phyloP scores from a whole-genome alignment of 2,329 filamentous ascomycete genomes.

The Corniculantispora saksenae region DNA sequence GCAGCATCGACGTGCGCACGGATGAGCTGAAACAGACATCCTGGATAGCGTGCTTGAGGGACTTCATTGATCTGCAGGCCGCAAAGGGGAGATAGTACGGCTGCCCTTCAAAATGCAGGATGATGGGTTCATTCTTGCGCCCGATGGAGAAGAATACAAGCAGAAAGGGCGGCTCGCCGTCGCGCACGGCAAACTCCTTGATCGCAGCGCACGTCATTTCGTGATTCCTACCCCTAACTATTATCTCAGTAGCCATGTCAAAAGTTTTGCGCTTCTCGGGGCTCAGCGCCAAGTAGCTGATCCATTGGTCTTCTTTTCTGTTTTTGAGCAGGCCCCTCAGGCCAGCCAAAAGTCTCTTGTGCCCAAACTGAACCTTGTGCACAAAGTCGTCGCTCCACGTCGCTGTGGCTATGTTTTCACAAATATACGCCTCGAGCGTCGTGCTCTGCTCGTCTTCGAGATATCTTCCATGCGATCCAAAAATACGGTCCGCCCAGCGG shows the following conservation, averaged over 20 bases:
- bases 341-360: not conserved
- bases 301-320: not conserved
- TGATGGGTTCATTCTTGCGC: not conserved
- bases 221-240: not conserved
- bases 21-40: not conserved
- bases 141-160: not conserved
- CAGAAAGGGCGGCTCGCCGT: not conserved
- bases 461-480: not conserved
- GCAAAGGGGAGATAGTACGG: not conserved
- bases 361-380: not conserved
- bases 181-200: not conserved
- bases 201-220: not conserved
- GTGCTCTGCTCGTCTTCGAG: not conserved
- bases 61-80: not conserved
- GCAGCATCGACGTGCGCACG: not conserved
- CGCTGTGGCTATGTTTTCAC: too few species aligned
- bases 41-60: not conserved
- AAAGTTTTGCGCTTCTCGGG: not conserved
- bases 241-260: not conserved
- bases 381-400: not conserved
- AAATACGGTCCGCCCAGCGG: not conserved
- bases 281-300: not conserved
- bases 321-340: not conserved
- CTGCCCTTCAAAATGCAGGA: not conserved
- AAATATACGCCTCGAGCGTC: not conserved